Base-by-base conservation (phyloP, 805 yeast species). In the Tetrapisispora namnaoensis region DNA sequence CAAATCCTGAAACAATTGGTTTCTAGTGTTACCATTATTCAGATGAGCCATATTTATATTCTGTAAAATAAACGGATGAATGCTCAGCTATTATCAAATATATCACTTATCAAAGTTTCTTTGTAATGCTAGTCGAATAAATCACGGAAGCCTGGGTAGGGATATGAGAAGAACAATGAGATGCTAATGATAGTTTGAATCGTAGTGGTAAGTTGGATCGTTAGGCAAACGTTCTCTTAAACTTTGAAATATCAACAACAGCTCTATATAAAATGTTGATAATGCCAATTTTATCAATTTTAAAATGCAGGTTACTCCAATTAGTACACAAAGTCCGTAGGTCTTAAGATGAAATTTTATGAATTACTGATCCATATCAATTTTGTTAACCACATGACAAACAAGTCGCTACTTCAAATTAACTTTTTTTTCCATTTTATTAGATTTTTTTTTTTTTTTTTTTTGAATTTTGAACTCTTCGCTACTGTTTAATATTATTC, bases 1-100 rank as follows among this genome's bases (percentile, higher is more conserved):
- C 35, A 45, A 39, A 22, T 45, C 48, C 2, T 34, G 30, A 34
- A 32, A 45, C 20, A 45, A 18, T 24, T 40, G 34, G 17, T 40
- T 30, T 14, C 16, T 27, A 13, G 34, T n/a, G 27, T 22, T 40
- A 27, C 13, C 30, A 3, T 30, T 17, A n/a, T 40, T 40, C 7
- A 40, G 5, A 16, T 40, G 21, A 22, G 43, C 43, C 43, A 40
- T 40, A 27, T 24, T 40, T n/a, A 24, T 21, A 27, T 14, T 22
- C 4, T 27, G 4, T 27, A 11, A n/a, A 9, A 38, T 22, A 21
- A 38, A 38, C 28, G 27, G 41, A 38, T 38, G 39, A 17, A 14
- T 36, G n/a, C 21, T 32, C 35, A 32, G 35, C n/a, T 32, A 32
- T 14, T 5, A 10, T 32, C 35, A 32, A 32, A 32, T 13, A 32